Evolutionary conservation across 2,329 filamentous ascomycete species (phyloP).

Genomic region (Xylariaceae sp.): DNA sequence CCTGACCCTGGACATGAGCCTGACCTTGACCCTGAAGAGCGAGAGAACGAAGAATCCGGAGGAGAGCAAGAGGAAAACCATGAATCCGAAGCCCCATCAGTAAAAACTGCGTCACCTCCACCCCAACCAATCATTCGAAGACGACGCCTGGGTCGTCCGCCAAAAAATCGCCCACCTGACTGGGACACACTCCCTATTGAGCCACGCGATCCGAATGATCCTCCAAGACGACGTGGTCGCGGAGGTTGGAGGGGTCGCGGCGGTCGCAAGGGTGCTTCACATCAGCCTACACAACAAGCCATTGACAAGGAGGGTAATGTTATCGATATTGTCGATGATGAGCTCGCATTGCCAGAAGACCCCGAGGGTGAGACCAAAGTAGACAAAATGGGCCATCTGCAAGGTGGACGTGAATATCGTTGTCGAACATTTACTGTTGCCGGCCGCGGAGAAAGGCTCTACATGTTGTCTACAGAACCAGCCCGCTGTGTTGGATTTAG

Average conservation of each 20-base stretch:
- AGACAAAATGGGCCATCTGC: constrained; percentile 83
- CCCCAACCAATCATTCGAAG: constrained; percentile 72
- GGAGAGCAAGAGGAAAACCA: constrained; percentile 43
- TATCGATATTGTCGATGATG: constrained; percentile 89
- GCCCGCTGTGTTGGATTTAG: constrained; percentile 96
- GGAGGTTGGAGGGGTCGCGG: constrained; percentile 74
- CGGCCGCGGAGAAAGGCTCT: constrained; percentile 82
- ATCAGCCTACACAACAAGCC: constrained; percentile 80
- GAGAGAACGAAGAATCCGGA: constrained; percentile 49
- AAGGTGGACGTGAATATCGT: constrained; percentile 87
- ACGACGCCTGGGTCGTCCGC: constrained; percentile 82
- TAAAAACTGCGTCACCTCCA: constrained; percentile 60
- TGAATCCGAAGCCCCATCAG: constrained; percentile 47
- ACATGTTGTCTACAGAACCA: constrained; percentile 98
- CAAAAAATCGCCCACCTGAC: constrained; percentile 82
- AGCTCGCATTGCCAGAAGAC: constrained; percentile 88
- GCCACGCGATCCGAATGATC: constrained; percentile 58
- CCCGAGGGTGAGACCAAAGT: constrained; percentile 91
- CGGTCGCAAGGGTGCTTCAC: constrained; percentile 71
- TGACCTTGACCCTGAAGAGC: constrained; percentile 45
- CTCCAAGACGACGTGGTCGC: constrained; percentile 69
- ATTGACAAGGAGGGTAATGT: constrained; percentile 94
- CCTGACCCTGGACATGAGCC: constrained; percentile 17
- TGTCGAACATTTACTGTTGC: constrained; percentile 93
- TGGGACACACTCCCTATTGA: constrained; percentile 70